A percentile compares a stretch with the other conserved stretches of the same genome.
Evolutionary conservation across 768 basidiomycete genomes (phyloP).

Genomic region (Boletus reticulatus): DNA sequence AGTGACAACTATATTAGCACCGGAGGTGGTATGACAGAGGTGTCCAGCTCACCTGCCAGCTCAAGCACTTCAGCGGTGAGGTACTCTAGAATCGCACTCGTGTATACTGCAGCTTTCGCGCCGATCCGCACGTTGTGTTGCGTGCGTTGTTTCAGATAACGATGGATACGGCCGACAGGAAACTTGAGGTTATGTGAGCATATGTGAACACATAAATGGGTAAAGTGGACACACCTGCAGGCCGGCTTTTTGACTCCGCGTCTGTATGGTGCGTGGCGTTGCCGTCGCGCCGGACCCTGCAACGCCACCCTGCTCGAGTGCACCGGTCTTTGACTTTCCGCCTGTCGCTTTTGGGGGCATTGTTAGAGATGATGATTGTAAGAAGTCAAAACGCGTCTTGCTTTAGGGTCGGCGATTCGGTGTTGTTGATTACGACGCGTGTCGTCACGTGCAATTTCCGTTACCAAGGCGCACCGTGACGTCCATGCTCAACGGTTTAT

Average conservation of each 20-base stretch:
- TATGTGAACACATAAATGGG: neutral
- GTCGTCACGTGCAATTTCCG: slow-evolving; percentile 27
- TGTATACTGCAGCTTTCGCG: slow-evolving; percentile 97
- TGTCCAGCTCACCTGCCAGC: slow-evolving; percentile 69
- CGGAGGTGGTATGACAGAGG: neutral
- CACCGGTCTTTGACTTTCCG: slow-evolving; percentile 60
- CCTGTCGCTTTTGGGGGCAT: slow-evolving; percentile 57
- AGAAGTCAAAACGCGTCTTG: slow-evolving; percentile 29
- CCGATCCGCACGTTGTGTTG: slow-evolving; percentile 95
- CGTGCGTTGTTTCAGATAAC: slow-evolving; percentile 89
- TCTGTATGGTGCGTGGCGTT: slow-evolving; percentile 46
- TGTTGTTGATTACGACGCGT: slow-evolving; percentile 32
- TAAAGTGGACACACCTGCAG: slow-evolving; percentile 59
- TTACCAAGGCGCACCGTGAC: too few species aligned
- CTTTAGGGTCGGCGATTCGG: slow-evolving; percentile 35
- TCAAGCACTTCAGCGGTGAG: slow-evolving; percentile 95
- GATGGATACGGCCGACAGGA: slow-evolving; percentile 96
- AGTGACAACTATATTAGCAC: neutral
- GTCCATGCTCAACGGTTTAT: too few species aligned
- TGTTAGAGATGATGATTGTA: slow-evolving; percentile 31
- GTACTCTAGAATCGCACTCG: slow-evolving; percentile 95
- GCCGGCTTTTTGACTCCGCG: slow-evolving; percentile 81
- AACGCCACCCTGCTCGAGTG: slow-evolving; percentile 17
- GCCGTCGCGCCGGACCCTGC: slow-evolving; percentile 33
- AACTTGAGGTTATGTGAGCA: slow-evolving; percentile 52